Evolutionary conservation across 2,329 filamentous ascomycete species (phyloP), one percentile per base, ranked within the genome.

Genomic region (Leptodontidium sp.): DNA sequence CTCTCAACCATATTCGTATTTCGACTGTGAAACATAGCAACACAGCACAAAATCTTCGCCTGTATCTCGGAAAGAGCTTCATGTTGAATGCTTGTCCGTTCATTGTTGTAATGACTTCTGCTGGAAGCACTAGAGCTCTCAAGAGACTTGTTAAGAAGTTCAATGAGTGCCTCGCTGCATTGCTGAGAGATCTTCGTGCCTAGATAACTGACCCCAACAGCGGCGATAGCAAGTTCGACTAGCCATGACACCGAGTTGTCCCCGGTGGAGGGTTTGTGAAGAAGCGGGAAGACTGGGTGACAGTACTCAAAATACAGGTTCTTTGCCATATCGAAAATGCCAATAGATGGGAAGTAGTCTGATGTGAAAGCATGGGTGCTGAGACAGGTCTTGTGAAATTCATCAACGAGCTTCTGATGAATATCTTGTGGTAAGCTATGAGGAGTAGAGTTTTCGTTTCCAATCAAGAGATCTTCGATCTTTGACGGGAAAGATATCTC

Each of bases 81-180:
- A 11, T 8, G 2, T 21, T 11, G n/a, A 24, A 9, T 2, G 4
- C 8, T 21, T 24, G n/a, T 11, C n/a, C 17, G n/a, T 24, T 2
- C 8, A 26, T 14, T 9, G 24, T n/a, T 47, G 47, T 9, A 26
- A 21, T 9, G 4, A 6, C 38, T 26, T 7, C 8, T 61, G 1
- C 15, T 24, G 2, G 35, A 32, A 3, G 38, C 12, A 35, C 47
- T 17, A 17, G 29, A 17, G 45, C 26, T 21, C 11, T 52, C n/a
- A 14, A 65, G 21, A 17, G 35, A 45, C 11, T 24, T 35, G 29
- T 26, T 17, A 7, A 63, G 21, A 21, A 55, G 17, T 7, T 65
- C 49, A 14, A 45, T 15, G 62, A 55, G 35, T 43, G 50, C 21
- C 6, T 65, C 62, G 17, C 62, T 65, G 62, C 61, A 63, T 24